Conservation (phyloP, 208 protist species). For the Trypanosoma boissoni region DNA sequence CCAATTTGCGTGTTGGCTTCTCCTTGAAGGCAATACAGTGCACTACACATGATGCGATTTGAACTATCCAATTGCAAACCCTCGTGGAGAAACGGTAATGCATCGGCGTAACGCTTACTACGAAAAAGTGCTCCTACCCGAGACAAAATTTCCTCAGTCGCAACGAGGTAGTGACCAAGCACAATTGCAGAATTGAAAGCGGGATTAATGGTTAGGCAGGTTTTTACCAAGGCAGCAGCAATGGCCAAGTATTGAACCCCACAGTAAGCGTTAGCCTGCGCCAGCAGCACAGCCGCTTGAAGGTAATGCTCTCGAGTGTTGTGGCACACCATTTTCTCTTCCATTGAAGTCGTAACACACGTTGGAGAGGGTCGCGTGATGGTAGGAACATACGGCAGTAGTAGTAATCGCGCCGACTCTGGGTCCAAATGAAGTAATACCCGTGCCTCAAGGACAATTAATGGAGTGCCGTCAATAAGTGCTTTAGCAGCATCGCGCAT, state of each 20-base stretch:
- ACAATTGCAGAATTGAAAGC: conserved; percentile 51
- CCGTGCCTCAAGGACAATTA: conserved; percentile 56
- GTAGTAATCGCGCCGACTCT: conserved; percentile 42
- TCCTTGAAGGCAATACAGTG: conserved; percentile 44
- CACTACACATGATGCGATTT: conserved; percentile 36
- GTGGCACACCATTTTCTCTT: conserved; percentile 41
- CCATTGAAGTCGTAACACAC: conserved; percentile 20
- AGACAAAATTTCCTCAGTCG: conserved; percentile 52
- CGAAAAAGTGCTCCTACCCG: conserved; percentile 27
- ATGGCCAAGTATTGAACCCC: conserved; percentile 70
- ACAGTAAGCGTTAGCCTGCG: conserved; percentile 76
- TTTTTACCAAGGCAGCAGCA: conserved; percentile 59
- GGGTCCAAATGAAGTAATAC: conserved; percentile 51
- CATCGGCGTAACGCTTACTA: conserved; percentile 27
- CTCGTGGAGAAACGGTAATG: conserved; percentile 31
- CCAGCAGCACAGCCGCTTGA: conserved; percentile 53
- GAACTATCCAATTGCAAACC: conserved; percentile 54
- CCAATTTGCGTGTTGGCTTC: conserved; percentile 41
- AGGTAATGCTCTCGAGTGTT: conserved; percentile 64
- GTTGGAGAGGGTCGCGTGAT: conserved; percentile 34
- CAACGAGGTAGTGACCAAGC: conserved; percentile 66
- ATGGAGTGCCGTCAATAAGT: conserved; percentile 43
- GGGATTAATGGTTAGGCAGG: conserved; percentile 52
- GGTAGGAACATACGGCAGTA: conserved; percentile 68
- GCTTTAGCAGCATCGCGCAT: conserved; percentile 16